phyloP scores from a whole-genome alignment of 352 stramenopile species.

The Phytophthora aleatoria region DNA sequence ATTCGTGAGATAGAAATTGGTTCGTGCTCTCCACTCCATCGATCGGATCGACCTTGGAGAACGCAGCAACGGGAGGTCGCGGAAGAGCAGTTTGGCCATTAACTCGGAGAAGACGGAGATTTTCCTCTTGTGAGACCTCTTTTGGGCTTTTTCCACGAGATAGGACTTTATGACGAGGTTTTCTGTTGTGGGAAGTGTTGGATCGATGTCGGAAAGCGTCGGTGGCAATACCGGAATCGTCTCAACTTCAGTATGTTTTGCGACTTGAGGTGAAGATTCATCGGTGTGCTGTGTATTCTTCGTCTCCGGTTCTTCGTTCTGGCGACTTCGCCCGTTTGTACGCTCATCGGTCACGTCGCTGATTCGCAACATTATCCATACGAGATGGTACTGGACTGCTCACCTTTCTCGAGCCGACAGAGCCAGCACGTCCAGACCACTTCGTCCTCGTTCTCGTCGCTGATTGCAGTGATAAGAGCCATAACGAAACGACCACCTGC shows the following conservation, averaged over 20 bases:
- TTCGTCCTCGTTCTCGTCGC: constrained; percentile 13
- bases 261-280: neutral
- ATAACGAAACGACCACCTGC: constrained; percentile 21
- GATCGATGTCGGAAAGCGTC: neutral
- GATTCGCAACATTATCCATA: constrained; percentile 21
- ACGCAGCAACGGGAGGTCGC: constrained; percentile 18
- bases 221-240: neutral
- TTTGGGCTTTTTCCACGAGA: neutral
- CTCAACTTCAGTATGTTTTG: neutral
- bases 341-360: constrained; percentile 29
- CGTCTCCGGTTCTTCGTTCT: constrained; percentile 3
- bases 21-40: constrained; percentile 36
- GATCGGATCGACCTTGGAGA: constrained; percentile 31
- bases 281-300: neutral
- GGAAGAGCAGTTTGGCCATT: constrained; percentile 8
- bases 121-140: constrained; percentile 1
- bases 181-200: neutral
- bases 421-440: neutral
- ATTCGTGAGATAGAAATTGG: constrained; percentile 47
- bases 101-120: neutral
- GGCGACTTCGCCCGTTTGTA: constrained; percentile 6
- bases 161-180: constrained; percentile 1
- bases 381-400: constrained; percentile 5
- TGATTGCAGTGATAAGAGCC: neutral
- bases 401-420: neutral